phyloP scores from a whole-genome alignment of 2,329 filamentous ascomycete genomes.

The Ascochyta rabiei region DNA sequence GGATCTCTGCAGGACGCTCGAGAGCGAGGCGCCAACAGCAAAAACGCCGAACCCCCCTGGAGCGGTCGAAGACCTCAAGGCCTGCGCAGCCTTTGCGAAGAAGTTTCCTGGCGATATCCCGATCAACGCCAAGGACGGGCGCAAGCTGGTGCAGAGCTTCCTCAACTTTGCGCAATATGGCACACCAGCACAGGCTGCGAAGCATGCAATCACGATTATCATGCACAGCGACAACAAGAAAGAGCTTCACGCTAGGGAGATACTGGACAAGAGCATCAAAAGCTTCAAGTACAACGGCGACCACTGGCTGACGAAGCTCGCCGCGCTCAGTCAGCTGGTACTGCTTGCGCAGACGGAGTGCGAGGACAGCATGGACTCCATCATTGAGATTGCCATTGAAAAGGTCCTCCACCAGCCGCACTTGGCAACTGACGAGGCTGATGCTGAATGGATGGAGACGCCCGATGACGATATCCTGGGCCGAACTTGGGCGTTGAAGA shows the following conservation, averaged over 20 bases:
- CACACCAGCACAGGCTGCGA: constrained; percentile 79
- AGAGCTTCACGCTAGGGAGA: constrained; percentile 83
- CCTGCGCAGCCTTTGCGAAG: constrained; percentile 88
- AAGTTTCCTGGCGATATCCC: constrained; percentile 85
- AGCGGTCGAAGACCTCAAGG: constrained; percentile 90
- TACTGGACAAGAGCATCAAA: constrained; percentile 77
- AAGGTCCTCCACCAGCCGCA: constrained; percentile 75
- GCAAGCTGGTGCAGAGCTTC: constrained; percentile 80
- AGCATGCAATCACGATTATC: constrained; percentile 91
- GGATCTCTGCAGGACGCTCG: constrained; percentile 85
- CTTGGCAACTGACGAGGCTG: constrained; percentile 59
- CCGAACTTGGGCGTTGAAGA: constrained; percentile 82
- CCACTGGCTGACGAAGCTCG: constrained; percentile 76
- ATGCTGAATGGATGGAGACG: constrained; percentile 58
- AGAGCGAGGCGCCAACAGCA: constrained; percentile 76
- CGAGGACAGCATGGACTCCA: constrained; percentile 72
- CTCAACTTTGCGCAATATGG: constrained; percentile 84
- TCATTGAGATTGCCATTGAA: constrained; percentile 77
- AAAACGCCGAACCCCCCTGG: constrained; percentile 70
- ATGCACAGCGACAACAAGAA: constrained; percentile 78
- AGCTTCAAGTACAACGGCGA: constrained; percentile 74
- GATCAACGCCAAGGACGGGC: constrained; percentile 61
- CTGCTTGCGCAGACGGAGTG: constrained; percentile 75
- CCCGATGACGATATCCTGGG: constrained; percentile 82
- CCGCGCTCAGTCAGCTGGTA: constrained; percentile 75